Evolutionary conservation across 148 eudicot genomes (phyloP), one percentile per base, ranked within the genome.

Genomic region (Rhododendron mucronatum): DNA sequence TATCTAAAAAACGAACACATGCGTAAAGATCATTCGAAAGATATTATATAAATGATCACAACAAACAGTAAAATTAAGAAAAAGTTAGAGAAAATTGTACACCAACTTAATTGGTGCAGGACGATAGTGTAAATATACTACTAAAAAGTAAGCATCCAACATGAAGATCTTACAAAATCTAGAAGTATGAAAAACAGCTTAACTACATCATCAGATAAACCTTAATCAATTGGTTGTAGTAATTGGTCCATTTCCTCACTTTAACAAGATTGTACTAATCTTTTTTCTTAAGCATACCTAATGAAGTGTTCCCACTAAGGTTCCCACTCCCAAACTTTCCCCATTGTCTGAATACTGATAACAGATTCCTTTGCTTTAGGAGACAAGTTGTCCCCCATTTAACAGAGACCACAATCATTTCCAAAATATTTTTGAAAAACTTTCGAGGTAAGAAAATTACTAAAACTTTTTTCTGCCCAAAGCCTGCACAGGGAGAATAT

Each of bases 341-440:
- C 71, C 44, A 84, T n/a, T 86, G 79, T 84, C 87, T 28, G 30
- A 71, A 15, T 71, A 5, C 61, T 91, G 83, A 91, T 89, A 87
- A 84, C 81, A 87, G 57, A n/a, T 85, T 80, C 73, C 84, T 76
- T 75, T 87, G 81, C 96, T 95, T 95, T 93, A 88, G 71, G 89
- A 84, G 90, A 93, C 98, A 93, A 83, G 81, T 81, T 92, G 94
- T 81, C 88, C 94, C 93, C 87, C 83, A 81, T 79, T 59, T 71
- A 37, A 88, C 86, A 88, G 85, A 91, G 89, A 90, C 90, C 92
- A 91, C 91, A 87, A 91, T 90, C 92, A 86, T 92, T 69, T 86
- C 75, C 80, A 44, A 35, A 45, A 30, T 59, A 71, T 71, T 71
- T 82, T 73, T 84, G 35, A 53, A 85, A 21, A 26, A 10, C 14